phyloP scores from a whole-genome alignment of 1,284 basidiomycete species.

The Rhodotorula sp. region DNA sequence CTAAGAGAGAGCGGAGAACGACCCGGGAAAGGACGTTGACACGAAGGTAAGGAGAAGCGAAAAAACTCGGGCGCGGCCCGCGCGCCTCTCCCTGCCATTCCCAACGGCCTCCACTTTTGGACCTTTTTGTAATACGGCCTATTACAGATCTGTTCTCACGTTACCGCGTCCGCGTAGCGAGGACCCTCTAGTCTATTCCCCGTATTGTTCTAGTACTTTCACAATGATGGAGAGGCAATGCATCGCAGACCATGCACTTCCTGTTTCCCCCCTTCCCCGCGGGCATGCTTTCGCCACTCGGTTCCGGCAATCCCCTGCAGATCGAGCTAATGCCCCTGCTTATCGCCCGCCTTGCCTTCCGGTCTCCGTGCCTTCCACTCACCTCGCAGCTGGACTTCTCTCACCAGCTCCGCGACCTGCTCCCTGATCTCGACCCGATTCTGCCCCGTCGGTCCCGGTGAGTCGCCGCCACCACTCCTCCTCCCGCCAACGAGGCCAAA shows the following conservation, averaged over 20 bases:
- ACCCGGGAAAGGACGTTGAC: slow-evolving; percentile 8
- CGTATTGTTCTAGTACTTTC: no score
- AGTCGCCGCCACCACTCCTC: slow-evolving; percentile 46
- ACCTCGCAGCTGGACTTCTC: slow-evolving; percentile 54
- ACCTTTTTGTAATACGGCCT: background rate
- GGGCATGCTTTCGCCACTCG: no score
- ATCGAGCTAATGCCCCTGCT: background rate
- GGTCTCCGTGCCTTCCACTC: slow-evolving; percentile 35
- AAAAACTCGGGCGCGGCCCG: no score
- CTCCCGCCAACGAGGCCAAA: slow-evolving; percentile 81
- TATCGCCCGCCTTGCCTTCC: slow-evolving; percentile 34
- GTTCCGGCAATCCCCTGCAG: background rate
- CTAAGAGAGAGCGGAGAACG: slow-evolving; percentile 6
- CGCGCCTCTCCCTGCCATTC: background rate
- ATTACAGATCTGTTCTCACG: background rate
- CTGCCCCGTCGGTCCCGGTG: slow-evolving; percentile 23
- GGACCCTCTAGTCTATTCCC: no score
- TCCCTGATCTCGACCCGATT: slow-evolving; percentile 39
- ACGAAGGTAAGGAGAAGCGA: background rate
- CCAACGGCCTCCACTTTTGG: background rate
- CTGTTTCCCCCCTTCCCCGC: no score
- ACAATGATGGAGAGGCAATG: no score
- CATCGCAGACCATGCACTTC: no score
- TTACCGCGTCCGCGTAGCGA: no score
- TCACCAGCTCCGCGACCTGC: slow-evolving; percentile 54